Evolutionary conservation across 306 rosid species (phyloP), one percentile per base, ranked within the genome.

Genomic region (Casuarina glauca): DNA sequence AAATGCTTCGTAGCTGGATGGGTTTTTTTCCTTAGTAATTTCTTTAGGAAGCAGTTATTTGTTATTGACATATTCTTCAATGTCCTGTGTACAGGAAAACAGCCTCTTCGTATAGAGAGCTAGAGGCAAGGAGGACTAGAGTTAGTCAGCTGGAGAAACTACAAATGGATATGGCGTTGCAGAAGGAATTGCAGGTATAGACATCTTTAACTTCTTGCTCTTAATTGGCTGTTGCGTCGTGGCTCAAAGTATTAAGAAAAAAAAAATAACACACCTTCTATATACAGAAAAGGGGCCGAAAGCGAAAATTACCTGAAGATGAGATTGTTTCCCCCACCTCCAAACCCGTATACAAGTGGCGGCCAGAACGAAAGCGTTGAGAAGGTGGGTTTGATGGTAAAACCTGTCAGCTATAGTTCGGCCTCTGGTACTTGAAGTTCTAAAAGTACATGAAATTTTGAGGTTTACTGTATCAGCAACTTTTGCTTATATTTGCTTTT

Each of bases 141-240:
- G 89, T 84, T 62, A 70, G 74, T 45, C 87, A 88, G 60, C 76
- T 92, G 80, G 93, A 92, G 88, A 90, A 88, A 78, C 75, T 94
- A 44, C 88, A 83, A 85, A 75, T 51, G 85, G 96, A 92, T 69
- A 94, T 92, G 97, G 70, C 83, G 54, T 73, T 94, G 88, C 74
- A 87, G 82, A 87, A 92, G 81, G 98, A 94, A 84, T 74, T 94
- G 70, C 85, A 86, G 96, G 97, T 94, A 80, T 75, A 55, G 48
- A 8, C 41, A 57, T 32, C 32, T 26, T 26, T 26, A 26, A 26
- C 32, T 26, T 26, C 32, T 26, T 26, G 32, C 32, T 26, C 32
- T 41, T 46, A 57, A 52, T 17, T 77, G 44, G n/a, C 5, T 16
- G 1, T 72, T 73, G 16, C 15, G 63, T 74, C 69, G 58, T 48